A percentile compares a stretch with the other conserved stretches of the same genome.
Evolutionary conservation across 441 rosid species (phyloP).

Genomic region (Pelargonium cotyledonis): DNA sequence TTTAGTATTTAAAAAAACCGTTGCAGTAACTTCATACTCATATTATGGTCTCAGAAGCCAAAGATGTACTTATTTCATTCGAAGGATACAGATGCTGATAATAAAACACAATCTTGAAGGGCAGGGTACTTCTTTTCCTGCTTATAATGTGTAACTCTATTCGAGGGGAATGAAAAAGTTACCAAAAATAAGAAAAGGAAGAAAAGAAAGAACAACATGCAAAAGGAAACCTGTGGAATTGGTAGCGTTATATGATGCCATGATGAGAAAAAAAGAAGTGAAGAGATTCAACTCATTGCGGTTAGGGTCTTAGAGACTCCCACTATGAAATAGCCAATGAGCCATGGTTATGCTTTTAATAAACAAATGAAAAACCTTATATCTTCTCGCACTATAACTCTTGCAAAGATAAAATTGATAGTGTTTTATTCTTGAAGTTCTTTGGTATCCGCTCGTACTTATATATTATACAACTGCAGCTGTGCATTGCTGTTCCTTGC

Average conservation of each 20-base stretch:
- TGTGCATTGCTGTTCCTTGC: constrained; percentile 82
- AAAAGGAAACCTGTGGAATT: background rate
- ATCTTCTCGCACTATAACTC: background rate
- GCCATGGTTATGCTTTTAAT: too few species aligned
- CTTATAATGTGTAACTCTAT: background rate
- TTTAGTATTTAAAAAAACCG: background rate
- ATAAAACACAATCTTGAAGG: background rate
- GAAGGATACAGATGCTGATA: background rate
- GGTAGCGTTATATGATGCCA: background rate
- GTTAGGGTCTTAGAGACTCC: too few species aligned
- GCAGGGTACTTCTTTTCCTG: background rate
- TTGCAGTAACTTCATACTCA: background rate
- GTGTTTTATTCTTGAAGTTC: background rate
- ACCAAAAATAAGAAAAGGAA: too few species aligned
- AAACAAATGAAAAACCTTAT: background rate
- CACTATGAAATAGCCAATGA: too few species aligned
- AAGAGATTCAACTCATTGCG: background rate
- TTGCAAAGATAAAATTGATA: background rate
- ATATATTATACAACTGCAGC: constrained; percentile 30
- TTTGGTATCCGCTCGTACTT: background rate
- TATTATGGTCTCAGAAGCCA: constrained; percentile 2
- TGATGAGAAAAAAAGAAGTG: background rate
- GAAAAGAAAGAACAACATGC: background rate
- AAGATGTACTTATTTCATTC: background rate
- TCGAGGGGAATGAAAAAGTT: background rate